Conservation (phyloP, 768 basidiomycete genomes). For the Suillus lakei region DNA sequence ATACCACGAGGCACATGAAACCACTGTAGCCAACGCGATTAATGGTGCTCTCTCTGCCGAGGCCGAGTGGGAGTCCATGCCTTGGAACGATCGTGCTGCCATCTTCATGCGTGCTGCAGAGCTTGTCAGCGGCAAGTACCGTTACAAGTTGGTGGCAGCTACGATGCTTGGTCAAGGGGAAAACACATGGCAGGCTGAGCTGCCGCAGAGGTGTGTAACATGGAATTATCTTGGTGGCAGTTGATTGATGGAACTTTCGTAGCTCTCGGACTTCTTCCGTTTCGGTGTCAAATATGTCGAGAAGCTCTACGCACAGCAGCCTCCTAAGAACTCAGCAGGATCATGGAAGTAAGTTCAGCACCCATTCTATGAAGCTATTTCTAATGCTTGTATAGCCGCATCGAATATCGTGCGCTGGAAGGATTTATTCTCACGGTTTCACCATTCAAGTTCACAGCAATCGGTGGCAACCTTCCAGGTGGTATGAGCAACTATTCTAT, state of each 20-base stretch:
- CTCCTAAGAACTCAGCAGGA: constrained; percentile 81
- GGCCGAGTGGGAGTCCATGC: constrained; percentile 88
- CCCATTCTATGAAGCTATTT: not conserved
- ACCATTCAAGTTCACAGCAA: constrained; percentile 98
- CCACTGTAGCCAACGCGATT: constrained; percentile 78
- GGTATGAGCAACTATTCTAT: constrained; percentile 36
- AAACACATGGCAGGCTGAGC: constrained; percentile 99
- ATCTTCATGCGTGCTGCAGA: no score
- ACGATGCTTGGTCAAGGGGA: constrained; percentile 99
- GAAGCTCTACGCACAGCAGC: constrained; percentile 91
- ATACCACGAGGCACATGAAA: constrained; percentile 88
- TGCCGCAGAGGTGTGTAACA: constrained; percentile 84
- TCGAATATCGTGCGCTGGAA: constrained; percentile 96
- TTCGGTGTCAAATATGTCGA: constrained; percentile 98
- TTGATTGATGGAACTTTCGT: constrained; percentile 14
- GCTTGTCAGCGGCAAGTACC: constrained; percentile 92
- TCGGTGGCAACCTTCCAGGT: constrained; percentile 96
- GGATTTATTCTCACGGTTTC: constrained; percentile 98
- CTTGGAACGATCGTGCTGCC: constrained; percentile 97
- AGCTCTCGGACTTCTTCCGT: constrained; percentile 92
- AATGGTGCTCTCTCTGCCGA: constrained; percentile 88
- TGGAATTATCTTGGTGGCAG: not conserved
- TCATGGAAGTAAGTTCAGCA: constrained; percentile 85
- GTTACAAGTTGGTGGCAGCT: constrained; percentile 93
- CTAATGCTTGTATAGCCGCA: constrained; percentile 60